phyloP scores from a whole-genome alignment of 108 stramenopile species.

The Pseudonitzschia delicatissima region DNA sequence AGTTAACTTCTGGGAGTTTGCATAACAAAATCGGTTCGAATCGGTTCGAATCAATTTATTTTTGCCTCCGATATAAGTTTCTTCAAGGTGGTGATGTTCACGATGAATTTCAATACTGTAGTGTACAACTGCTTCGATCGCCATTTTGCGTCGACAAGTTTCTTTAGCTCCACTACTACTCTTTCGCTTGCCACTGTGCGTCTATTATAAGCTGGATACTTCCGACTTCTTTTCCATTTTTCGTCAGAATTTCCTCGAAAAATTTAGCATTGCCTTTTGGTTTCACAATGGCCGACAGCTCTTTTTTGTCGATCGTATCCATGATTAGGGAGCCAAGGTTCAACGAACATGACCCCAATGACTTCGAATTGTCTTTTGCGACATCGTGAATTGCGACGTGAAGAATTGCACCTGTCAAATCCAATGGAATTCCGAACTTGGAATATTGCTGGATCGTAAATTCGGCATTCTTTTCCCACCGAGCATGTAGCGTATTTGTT shows the following conservation, averaged over 20 bases:
- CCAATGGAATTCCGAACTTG: conserved; percentile 31
- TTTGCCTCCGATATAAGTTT: no score
- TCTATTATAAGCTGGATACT: conserved; percentile 32
- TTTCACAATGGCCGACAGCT: not conserved
- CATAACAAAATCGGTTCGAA: no score
- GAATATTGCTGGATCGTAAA: conserved; percentile 26
- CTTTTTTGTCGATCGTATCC: no score
- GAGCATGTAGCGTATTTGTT: conserved; percentile 22
- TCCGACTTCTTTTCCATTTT: conserved; percentile 40
- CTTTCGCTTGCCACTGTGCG: conserved; percentile 40
- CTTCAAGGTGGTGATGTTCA: no score
- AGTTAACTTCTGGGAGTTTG: no score
- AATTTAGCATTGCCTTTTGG: not conserved
- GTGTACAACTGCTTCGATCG: no score
- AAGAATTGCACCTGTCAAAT: conserved; percentile 42
- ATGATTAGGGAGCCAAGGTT: conserved; percentile 34
- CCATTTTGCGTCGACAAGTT: no score
- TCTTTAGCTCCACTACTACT: no score
- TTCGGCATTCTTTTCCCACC: conserved; percentile 35
- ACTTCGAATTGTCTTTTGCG: conserved; percentile 9
- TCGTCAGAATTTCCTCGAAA: conserved; percentile 29
- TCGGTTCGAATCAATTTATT: no score
- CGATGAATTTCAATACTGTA: no score
- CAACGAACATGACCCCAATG: conserved; percentile 31
- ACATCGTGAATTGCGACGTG: conserved; percentile 33